A percentile compares a stretch with the other conserved stretches of the same genome.
Conservation (phyloP, 2,329 filamentous ascomycete species). For the Trichoderma oligosporum region DNA sequence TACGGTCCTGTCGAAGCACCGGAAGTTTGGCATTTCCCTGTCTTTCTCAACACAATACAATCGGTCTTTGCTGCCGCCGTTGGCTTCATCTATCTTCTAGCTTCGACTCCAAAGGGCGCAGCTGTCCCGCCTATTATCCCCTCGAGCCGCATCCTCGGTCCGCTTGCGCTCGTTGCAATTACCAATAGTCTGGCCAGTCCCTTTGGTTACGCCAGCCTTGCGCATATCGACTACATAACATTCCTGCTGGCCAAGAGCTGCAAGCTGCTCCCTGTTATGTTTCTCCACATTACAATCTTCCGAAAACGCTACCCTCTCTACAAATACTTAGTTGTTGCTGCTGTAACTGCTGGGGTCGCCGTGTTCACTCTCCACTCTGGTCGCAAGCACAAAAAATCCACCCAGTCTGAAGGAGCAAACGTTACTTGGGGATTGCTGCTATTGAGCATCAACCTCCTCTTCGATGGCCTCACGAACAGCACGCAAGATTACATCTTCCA, state of each 20-base stretch:
- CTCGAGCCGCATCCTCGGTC: constrained; percentile 65
- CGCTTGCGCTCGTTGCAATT: constrained; percentile 79
- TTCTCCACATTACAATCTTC: constrained; percentile 90
- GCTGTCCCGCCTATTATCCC: constrained; percentile 69
- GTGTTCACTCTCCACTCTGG: constrained; percentile 88
- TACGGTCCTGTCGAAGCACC: constrained; percentile 63
- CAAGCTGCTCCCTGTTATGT: constrained; percentile 98
- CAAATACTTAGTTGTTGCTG: constrained; percentile 90
- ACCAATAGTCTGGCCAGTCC: constrained; percentile 88
- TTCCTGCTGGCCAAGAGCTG: constrained; percentile 97
- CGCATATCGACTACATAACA: constrained; percentile 96
- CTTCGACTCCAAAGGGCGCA: constrained; percentile 50
- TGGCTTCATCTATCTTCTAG: constrained; percentile 74
- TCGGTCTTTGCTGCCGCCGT: constrained; percentile 81
- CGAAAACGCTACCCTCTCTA: constrained; percentile 84
- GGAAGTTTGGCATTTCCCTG: constrained; percentile 85
- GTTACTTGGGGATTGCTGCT: constrained; percentile 77
- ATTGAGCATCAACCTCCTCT: constrained; percentile 82
- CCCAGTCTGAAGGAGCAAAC: constrained; percentile 50
- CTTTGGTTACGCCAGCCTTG: constrained; percentile 88
- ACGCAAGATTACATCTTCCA: constrained; percentile 94
- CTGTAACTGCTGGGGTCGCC: constrained; percentile 88
- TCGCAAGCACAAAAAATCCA: constrained; percentile 48
- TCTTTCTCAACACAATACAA: constrained; percentile 95
- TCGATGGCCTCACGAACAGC: constrained; percentile 93